phyloP scores from a whole-genome alignment of 2,329 filamentous ascomycete genomes.

The Aspergillus fischeri region DNA sequence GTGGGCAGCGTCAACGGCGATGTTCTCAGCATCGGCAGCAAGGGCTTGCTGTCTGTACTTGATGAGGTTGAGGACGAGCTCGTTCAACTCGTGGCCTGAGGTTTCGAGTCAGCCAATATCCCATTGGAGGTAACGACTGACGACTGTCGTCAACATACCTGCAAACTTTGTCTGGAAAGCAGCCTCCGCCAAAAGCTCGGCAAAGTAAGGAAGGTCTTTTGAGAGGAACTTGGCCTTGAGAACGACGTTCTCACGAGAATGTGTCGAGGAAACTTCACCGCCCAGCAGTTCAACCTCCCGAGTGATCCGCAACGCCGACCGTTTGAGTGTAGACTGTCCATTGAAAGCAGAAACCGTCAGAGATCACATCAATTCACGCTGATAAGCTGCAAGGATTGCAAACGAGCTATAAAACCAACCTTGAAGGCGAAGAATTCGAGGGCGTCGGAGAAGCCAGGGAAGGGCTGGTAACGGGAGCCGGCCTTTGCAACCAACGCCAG shows the following conservation, averaged over 20 bases:
- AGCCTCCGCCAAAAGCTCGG: conserved; percentile 91
- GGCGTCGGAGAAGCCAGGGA: conserved; percentile 83
- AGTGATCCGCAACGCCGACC: conserved; percentile 86
- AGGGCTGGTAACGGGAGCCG: conserved; percentile 85
- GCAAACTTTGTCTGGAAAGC: conserved; percentile 83
- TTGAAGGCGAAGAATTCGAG: conserved; percentile 97
- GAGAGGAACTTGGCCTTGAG: conserved; percentile 92
- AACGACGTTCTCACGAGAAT: conserved; percentile 89
- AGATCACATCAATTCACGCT: neutral
- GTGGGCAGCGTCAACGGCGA: conserved; percentile 85
- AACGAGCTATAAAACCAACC: conserved; percentile 51
- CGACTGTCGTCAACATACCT: conserved; percentile 40
- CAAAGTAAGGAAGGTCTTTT: conserved; percentile 94
- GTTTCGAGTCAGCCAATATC: conserved; percentile 13
- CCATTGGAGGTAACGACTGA: conserved; percentile 1
- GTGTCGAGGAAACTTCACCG: conserved; percentile 79
- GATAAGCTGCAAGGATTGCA: conserved; percentile 2
- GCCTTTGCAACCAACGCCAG: conserved; percentile 90
- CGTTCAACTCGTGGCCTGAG: conserved; percentile 81
- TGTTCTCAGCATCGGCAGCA: conserved; percentile 57
- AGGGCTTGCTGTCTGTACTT: conserved; percentile 72
- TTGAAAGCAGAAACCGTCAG: conserved; percentile 16
- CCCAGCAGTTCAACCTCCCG: conserved; percentile 95
- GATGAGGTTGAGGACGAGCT: conserved; percentile 77
- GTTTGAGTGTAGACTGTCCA: conserved; percentile 73